These are phyloP conservation scores for Tuber aestivum DNA, from an alignment of 495 filamentous ascomycete genomes.

Conservation along the genomic window DNA sequence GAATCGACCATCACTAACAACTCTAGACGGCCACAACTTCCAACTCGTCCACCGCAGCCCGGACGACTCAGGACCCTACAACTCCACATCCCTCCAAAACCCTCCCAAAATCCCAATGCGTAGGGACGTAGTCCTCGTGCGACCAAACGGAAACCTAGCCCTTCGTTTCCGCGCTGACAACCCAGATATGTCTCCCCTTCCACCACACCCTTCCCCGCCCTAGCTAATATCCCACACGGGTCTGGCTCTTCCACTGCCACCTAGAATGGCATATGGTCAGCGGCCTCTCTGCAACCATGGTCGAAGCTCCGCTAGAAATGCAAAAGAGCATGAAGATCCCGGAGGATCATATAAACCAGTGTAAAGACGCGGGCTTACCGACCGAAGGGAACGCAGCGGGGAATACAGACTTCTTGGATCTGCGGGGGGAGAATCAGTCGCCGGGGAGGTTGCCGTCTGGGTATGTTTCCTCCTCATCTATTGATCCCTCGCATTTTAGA, in stretches of 20 bases:
- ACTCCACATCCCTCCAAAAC: slow-evolving; percentile 43
- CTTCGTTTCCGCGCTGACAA: slow-evolving; percentile 66
- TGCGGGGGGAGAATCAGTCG: slow-evolving; percentile 56
- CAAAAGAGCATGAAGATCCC: slow-evolving; percentile 60
- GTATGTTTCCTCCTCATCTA: slow-evolving; percentile 40
- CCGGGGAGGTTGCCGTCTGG: slow-evolving; percentile 59
- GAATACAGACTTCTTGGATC: slow-evolving; percentile 59
- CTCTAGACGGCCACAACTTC: slow-evolving; percentile 67
- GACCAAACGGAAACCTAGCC: slow-evolving; percentile 53
- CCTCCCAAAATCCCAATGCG: slow-evolving; percentile 51
- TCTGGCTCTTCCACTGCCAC: slow-evolving; percentile 63
- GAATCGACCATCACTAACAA: slow-evolving; percentile 32
- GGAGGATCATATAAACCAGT: slow-evolving; percentile 57
- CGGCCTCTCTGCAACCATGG: slow-evolving; percentile 57
- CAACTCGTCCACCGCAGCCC: slow-evolving; percentile 56
- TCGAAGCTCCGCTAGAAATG: slow-evolving; percentile 56
- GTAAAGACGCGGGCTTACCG: slow-evolving; percentile 49
- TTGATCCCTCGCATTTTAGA: not conserved
- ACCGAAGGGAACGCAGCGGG: slow-evolving; percentile 69
- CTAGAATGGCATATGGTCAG: slow-evolving; percentile 57
- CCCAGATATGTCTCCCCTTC: slow-evolving; percentile 50
- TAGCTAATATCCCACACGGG: slow-evolving; percentile 40
- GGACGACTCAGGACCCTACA: slow-evolving; percentile 52
- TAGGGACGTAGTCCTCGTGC: slow-evolving; percentile 50
- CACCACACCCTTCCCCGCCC: not conserved